These are phyloP conservation scores for Cucumis melo DNA, from an alignment of 306 rosid species.

Conservation along the genomic window DNA sequence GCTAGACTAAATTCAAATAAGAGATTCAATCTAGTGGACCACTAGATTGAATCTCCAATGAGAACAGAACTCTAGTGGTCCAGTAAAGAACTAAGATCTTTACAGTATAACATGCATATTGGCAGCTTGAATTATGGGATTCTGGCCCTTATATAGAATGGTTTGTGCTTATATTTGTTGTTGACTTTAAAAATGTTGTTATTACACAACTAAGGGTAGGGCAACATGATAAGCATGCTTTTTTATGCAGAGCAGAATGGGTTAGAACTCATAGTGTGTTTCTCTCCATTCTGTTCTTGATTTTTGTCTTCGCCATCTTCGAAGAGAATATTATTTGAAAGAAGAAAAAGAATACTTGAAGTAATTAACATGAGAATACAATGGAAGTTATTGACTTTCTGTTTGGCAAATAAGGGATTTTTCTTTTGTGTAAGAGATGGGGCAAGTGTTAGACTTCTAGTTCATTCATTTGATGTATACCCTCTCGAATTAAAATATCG, in stretches of 20 bases:
- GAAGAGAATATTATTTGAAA: background rate
- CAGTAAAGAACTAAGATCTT: too few species aligned
- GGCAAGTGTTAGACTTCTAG: background rate
- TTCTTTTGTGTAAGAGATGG: background rate
- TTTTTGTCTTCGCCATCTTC: background rate
- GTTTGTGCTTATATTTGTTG: too few species aligned
- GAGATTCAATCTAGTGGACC: too few species aligned
- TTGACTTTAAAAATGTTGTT: background rate
- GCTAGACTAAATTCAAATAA: too few species aligned
- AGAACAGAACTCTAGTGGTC: too few species aligned
- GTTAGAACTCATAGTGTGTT: background rate
- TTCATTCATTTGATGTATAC: slow-evolving; percentile 1
- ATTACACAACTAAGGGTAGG: background rate
- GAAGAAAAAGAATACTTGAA: background rate
- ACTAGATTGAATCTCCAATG: too few species aligned
- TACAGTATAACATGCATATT: background rate
- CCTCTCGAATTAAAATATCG: background rate
- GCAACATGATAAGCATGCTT: background rate
- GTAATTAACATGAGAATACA: background rate
- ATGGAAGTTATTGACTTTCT: background rate
- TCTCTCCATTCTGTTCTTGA: background rate
- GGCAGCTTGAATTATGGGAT: background rate
- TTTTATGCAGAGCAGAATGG: background rate
- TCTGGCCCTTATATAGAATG: background rate
- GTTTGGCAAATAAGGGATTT: background rate